Conservation (phyloP, 768 basidiomycete genomes). For the Austroboletus eburneus region DNA sequence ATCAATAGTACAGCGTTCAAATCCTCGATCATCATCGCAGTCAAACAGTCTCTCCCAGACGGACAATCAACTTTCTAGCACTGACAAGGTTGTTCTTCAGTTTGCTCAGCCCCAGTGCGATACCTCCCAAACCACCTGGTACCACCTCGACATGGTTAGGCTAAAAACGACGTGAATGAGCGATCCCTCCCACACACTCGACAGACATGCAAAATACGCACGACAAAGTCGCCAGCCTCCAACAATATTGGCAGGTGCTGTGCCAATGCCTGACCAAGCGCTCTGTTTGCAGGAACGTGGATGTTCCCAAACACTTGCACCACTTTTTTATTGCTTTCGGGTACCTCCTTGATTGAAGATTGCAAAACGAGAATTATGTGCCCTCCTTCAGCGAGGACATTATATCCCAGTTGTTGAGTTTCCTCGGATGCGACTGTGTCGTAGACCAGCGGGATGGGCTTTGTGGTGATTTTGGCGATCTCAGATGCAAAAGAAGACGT, state of each 20-base stretch:
- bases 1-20: too few species aligned
- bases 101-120: slow-evolving; percentile 31
- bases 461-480: slow-evolving; percentile 10
- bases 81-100: slow-evolving; percentile 36
- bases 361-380: slow-evolving; percentile 14
- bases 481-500: slow-evolving; percentile 11
- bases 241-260: slow-evolving; percentile 7
- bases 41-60: slow-evolving; percentile 30
- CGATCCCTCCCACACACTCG: too few species aligned
- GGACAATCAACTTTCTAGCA: slow-evolving; percentile 25
- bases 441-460: slow-evolving; percentile 11
- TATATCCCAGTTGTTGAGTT: slow-evolving; percentile 33
- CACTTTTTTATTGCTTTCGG: slow-evolving; percentile 16
- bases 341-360: slow-evolving; percentile 7
- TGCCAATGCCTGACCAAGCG: slow-evolving; percentile 12
- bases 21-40: too few species aligned
- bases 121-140: slow-evolving; percentile 35
- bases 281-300: slow-evolving; percentile 7
- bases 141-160: slow-evolving; percentile 26
- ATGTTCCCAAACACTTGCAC: slow-evolving; percentile 10
- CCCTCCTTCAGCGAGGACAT: slow-evolving; percentile 31
- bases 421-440: slow-evolving; percentile 29
- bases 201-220: not conserved
- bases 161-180: slow-evolving; percentile 7
- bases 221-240: slow-evolving; percentile 16